Evolutionary conservation across 2,329 filamentous ascomycete species (phyloP).

Genomic region (Karstenula rhodostoma): DNA sequence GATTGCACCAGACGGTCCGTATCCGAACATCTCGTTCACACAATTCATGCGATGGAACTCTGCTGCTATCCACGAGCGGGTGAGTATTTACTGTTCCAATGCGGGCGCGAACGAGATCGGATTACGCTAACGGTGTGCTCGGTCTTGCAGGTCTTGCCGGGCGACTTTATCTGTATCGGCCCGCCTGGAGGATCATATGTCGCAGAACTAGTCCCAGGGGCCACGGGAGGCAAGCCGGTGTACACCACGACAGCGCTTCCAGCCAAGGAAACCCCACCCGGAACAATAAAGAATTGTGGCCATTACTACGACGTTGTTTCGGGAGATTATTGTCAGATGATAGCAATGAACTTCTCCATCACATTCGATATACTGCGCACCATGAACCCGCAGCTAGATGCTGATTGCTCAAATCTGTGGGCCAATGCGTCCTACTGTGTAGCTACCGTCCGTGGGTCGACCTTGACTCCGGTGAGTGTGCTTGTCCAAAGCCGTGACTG

Average conservation of each 20-base stretch:
- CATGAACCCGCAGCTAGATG: constrained; percentile 9
- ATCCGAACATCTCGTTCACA: constrained; percentile 3
- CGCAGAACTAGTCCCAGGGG: constrained; percentile 4
- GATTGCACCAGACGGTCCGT: neutral
- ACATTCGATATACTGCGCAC: constrained; percentile 5
- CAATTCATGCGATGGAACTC: constrained; percentile 5
- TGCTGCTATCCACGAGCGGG: neutral
- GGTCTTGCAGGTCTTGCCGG: neutral
- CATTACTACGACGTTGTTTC: constrained; percentile 10
- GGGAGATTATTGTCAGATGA: constrained; percentile 11
- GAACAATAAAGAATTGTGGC: constrained; percentile 8
- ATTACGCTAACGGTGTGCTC: neutral
- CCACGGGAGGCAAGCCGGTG: constrained; percentile 2
- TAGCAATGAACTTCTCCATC: constrained; percentile 12
- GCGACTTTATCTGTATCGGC: constrained; percentile 6
- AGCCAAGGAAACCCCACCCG: constrained; percentile 9
- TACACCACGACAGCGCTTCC: constrained; percentile 10
- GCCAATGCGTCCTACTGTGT: constrained; percentile 14
- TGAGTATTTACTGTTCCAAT: neutral
- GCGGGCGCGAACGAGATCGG: neutral
- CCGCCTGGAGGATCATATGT: constrained; percentile 9
- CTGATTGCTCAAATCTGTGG: constrained; percentile 12
- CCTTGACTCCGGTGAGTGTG: constrained; percentile 8
- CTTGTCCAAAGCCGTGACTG: constrained; percentile 4
- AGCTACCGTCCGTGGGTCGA: constrained; percentile 11